Evolutionary conservation across 805 yeast genomes (phyloP).

Genomic region (Suhomyces xylopsoci): DNA sequence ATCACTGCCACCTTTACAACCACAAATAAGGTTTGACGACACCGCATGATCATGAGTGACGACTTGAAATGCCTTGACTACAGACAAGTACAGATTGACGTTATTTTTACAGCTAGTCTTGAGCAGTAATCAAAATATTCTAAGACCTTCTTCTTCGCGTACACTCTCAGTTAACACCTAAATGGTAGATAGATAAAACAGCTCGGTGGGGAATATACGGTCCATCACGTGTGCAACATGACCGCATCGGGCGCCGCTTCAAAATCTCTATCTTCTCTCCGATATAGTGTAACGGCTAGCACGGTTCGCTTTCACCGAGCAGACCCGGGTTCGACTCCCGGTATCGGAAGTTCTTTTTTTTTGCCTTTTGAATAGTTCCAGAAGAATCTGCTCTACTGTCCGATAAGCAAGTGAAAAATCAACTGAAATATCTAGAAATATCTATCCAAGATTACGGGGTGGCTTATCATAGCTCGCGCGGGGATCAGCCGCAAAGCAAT

Average conservation of each 20-base stretch:
- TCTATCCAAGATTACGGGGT: background rate
- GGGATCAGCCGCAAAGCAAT: background rate
- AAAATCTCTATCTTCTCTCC: slow-evolving; percentile 28
- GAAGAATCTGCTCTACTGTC: background rate
- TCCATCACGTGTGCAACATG: too few species aligned
- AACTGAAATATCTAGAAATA: background rate
- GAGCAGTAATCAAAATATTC: too few species aligned
- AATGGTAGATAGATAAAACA: too few species aligned
- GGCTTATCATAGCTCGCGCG: background rate
- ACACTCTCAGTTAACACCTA: too few species aligned
- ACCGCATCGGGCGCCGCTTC: too few species aligned
- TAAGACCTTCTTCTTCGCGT: too few species aligned
- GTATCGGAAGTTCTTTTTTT: slow-evolving; percentile 53
- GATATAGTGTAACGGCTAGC: slow-evolving; percentile 80
- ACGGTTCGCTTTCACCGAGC: slow-evolving; percentile 84
- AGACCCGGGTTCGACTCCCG: slow-evolving; percentile 85
- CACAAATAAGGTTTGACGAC: too few species aligned
- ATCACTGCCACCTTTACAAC: too few species aligned
- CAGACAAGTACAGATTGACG: too few species aligned
- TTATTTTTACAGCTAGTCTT: too few species aligned
- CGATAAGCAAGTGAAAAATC: background rate
- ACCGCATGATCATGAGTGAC: background rate
- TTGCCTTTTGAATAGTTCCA: background rate
- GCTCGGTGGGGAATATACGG: too few species aligned
- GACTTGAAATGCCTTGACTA: too few species aligned